Base-by-base conservation (phyloP, 441 rosid species). In the Hura crepitans region DNA sequence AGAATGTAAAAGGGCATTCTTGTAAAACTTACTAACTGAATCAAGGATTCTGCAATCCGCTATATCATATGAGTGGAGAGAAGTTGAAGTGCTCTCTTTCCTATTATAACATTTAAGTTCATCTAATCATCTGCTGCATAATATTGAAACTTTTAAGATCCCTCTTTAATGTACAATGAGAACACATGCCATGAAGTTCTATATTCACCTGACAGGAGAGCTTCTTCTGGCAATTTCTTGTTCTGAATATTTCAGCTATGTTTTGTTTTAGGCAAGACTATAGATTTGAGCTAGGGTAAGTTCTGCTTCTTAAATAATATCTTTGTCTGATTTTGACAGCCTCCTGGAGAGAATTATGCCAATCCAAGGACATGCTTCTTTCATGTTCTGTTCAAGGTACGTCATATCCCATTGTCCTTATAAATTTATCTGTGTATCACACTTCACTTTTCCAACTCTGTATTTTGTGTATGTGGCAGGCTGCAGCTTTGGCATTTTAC, bases 331-430 rank as follows among this genome's bases (percentile, higher is more conserved):
- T 65, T 62, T 72, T 63, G 81, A 79, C 89, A 96, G 99, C 82
- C 92, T 75, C 87, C 91, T 45, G 94, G 75, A 72, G 98, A 96
- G 83, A 96, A 93, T 71, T 96, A 96, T 74, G 92, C 97, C 55
- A 96, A 91, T 66, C 99, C 99, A 22, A 93, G 62, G 85, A 91
- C 98, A 31, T 96, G 98, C 77, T 84, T 91, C 82, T 93, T 96
- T 77, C 99, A 96, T 74, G 98, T 96, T 73, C 80, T 86, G 73
- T 96, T 93, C 85, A 96, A 96, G 97, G 99, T 93, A 64, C 47
- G 66, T 11, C 7, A 20, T 66, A 25, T 22, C 27, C 27, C 6
- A 9, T 77, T 58, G 27, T 67, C 45, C 15, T 75, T 35, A 3
- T 6, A 33, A 71, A 66, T 37, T 62, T 49, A 33, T 35, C 43